Conservation (phyloP, 129 eudicot species). For the Flaveria trinervia region DNA sequence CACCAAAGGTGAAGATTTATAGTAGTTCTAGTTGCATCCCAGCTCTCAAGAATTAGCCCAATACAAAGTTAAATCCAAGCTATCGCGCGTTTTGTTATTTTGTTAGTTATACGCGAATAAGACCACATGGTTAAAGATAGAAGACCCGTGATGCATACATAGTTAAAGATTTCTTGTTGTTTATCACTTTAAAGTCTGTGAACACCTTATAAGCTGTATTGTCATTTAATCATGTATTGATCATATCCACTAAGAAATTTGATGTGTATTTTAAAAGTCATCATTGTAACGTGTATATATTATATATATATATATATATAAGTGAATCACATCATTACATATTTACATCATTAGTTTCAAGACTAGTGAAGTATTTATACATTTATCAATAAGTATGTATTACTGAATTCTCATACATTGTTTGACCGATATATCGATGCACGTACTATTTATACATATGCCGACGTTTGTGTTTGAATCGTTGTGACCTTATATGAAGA, state of each 20-base stretch:
- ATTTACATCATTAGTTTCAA: neutral
- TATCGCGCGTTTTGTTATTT: neutral
- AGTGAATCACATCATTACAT: neutral
- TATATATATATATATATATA: neutral
- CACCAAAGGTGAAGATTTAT: conserved; percentile 28
- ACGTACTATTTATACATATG: too few relatives aligned
- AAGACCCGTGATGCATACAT: neutral
- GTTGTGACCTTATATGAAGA: too few relatives aligned
- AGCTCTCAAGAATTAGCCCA: conserved; percentile 20
- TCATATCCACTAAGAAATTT: neutral
- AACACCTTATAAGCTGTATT: neutral
- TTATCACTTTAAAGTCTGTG: neutral
- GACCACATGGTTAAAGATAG: neutral
- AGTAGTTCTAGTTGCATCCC: conserved; percentile 59
- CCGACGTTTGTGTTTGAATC: too few relatives aligned
- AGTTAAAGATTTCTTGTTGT: neutral
- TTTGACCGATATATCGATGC: neutral
- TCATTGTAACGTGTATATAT: neutral
- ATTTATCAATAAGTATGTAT: neutral
- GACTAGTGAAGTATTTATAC: neutral
- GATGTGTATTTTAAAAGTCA: neutral
- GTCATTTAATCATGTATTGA: neutral
- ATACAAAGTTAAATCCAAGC: neutral
- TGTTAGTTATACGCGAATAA: neutral
- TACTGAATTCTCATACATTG: neutral